A percentile compares a stretch with the other conserved stretches of the same genome.
Conservation (phyloP, 1,284 basidiomycete genomes). For the Athelia sp. region DNA sequence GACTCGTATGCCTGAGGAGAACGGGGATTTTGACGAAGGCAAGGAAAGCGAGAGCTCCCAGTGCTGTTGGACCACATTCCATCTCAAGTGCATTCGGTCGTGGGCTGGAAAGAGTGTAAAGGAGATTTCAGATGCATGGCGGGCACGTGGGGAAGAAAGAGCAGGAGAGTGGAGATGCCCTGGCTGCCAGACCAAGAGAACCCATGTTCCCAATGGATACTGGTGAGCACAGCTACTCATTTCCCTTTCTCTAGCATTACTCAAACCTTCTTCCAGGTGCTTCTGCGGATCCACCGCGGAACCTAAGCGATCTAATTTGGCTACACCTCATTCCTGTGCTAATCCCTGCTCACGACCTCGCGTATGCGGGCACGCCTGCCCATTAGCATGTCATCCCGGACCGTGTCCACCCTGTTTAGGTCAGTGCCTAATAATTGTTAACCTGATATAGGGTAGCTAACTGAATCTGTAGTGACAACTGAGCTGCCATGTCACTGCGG, state of each 20-base stretch:
- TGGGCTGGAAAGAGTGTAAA: constrained; percentile 81
- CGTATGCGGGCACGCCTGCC: constrained; percentile 64
- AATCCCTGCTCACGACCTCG: constrained; percentile 70
- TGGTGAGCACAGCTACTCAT: constrained; percentile 35
- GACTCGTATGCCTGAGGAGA: constrained; percentile 28
- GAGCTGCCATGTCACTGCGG: constrained; percentile 63
- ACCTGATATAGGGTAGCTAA: background rate
- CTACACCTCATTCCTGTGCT: constrained; percentile 85
- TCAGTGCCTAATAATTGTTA: constrained; percentile 25
- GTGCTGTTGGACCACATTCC: constrained; percentile 83
- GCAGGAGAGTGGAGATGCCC: constrained; percentile 84
- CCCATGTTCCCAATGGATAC: constrained; percentile 63
- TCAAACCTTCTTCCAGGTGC: constrained; percentile 44
- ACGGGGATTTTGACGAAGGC: constrained; percentile 19
- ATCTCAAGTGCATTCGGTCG: constrained; percentile 73
- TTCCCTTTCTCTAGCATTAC: background rate
- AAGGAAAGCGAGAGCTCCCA: constrained; percentile 31
- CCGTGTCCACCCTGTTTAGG: constrained; percentile 69
- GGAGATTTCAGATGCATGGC: constrained; percentile 71
- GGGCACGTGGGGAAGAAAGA: constrained; percentile 62
- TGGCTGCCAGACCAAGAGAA: constrained; percentile 77
- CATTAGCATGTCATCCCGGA: constrained; percentile 66
- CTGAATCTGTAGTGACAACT: constrained; percentile 41
- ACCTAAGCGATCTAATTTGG: constrained; percentile 61
- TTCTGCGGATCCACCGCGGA: constrained; percentile 78